Base-by-base conservation (phyloP, 192 early-diverging fungal species). In the Allomyces arbusculus region DNA sequence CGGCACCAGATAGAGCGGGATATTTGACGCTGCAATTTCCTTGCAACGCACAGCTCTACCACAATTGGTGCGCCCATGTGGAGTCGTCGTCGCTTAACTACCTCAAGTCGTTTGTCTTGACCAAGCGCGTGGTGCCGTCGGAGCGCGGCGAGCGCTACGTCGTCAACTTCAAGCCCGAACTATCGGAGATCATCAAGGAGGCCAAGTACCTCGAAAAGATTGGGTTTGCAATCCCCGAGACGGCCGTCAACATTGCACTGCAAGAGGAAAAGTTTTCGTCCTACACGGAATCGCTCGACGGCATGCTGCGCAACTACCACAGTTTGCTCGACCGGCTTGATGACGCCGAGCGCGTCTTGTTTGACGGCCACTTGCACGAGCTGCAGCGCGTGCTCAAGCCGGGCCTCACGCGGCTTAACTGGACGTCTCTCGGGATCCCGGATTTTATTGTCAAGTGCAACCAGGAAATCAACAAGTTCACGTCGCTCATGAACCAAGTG, bases 161-260 rank as follows among this genome's bases (percentile, higher is more conserved):
- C 62, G 83, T 99, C 68, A 95, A 92, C 71, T 99, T 98, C 74
- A 94, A 99, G 68, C 76, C 82, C 1, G 89, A 94, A 72, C 84
- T 92, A 64, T 91, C 98, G 64, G 88, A 91, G 1, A 75, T 99
- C 63, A 98, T 98, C 79, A 99, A 99, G 76, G 97, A 99, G 75
- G 94, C 98, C 25, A 84, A 94, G 40, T 90, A 98, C 73, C 76
- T 99, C 69, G 69, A 91, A n/a, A 95, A 90, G 92, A 79, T 98
- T 19, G 87, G 91, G 33, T 98, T 90, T 76, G 87, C 84, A 67
- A 89, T 99, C 1, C 94, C 94, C 22, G 89, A 91, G 65, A 86
- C 87, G 43, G 84, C 98, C 69, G 79, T 84, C 44, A 91, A 86
- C 75, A 80, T 91, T 62, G 91, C 92, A n/a, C 92, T 92, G 71